Evolutionary conservation across 2,329 filamentous ascomycete genomes (phyloP), one percentile per base, ranked within the genome.

Genomic region (Penicillium sp.): DNA sequence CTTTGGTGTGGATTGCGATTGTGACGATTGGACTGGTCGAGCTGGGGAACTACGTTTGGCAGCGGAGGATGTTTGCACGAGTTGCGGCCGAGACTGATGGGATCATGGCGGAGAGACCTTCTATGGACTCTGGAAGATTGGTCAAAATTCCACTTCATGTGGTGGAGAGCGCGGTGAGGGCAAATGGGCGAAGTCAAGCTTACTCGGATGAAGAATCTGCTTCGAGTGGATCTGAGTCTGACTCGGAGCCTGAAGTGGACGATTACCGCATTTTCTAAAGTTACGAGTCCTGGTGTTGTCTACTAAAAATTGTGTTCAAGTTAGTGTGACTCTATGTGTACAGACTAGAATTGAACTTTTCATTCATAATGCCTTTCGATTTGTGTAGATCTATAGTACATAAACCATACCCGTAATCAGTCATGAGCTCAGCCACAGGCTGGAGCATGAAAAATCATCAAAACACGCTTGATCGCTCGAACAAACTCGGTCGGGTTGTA

Each of bases 1-100:
- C 34, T 9, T 32, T 56, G 35, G 44, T 52, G 4, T 56, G 53
- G 53, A 31, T 56, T 28, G 44, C 43, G 2, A 45, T 55, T 3
- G 35, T 56, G 11, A 42, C 30, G 2, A 39, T 56, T 13, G 50
- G 44, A 1, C n/a, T 55, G 35, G 35, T 51, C 7, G 51, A 52
- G 31, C 22, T 52, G 14, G 45, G 40, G 1, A 48, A 41, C 20
- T 50, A 49, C 36, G 2, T 54, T 12, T 52, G 49, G 47, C 45
- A 33, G 6, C 29, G 37, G 13, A 32, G 30, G 8, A 12, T 9
- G 13, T 8, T 11, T 8, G 23, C 35, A 3, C 15, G 11, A 6
- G 18, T n/a, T 30, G 30, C 15, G 1, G 23, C 14, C n/a, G 28
- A 32, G 14, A 29, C 14, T 9, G 26, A 35, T 17, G 14, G 22